Evolutionary conservation across 2,329 filamentous ascomycete species (phyloP).

Genomic region (Arachnopeziza araneosa): DNA sequence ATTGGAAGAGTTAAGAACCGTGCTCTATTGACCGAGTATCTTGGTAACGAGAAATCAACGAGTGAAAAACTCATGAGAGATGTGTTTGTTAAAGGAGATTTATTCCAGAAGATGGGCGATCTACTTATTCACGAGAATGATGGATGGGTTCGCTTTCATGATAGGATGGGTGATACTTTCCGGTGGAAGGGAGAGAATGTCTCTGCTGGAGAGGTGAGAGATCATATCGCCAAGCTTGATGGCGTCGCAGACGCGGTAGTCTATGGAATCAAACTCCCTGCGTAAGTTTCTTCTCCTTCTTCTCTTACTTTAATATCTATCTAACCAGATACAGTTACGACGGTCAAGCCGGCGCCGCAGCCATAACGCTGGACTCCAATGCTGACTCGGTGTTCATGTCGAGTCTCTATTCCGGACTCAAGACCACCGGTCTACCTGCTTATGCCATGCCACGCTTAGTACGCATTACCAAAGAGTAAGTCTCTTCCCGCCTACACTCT

Average conservation of each 20-base stretch:
- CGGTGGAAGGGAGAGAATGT: constrained; percentile 48
- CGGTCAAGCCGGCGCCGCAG: constrained; percentile 42
- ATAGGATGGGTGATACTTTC: constrained; percentile 48
- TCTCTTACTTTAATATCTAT: neutral
- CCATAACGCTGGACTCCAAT: constrained; percentile 36
- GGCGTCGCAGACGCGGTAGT: constrained; percentile 39
- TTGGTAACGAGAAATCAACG: constrained; percentile 37
- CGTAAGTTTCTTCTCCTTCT: constrained; percentile 30
- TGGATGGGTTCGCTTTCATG: constrained; percentile 41
- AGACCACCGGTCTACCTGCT: constrained; percentile 39
- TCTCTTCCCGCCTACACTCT: too few relatives aligned
- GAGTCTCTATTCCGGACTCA: constrained; percentile 34
- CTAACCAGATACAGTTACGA: constrained; percentile 34
- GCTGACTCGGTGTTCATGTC: constrained; percentile 34
- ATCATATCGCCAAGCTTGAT: constrained; percentile 37
- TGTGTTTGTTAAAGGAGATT: constrained; percentile 41
- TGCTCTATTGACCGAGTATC: constrained; percentile 36
- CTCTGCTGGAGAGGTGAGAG: constrained; percentile 39
- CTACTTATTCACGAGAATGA: constrained; percentile 35
- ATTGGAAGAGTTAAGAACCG: constrained; percentile 39
- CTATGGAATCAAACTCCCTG: constrained; percentile 37
- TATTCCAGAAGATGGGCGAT: constrained; percentile 41
- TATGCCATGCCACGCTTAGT: constrained; percentile 43
- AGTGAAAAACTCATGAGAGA: constrained; percentile 39
- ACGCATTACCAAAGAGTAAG: constrained; percentile 40